Conservation (phyloP, 176 grass and related monocot genomes). For the Aegilops tauschii region DNA sequence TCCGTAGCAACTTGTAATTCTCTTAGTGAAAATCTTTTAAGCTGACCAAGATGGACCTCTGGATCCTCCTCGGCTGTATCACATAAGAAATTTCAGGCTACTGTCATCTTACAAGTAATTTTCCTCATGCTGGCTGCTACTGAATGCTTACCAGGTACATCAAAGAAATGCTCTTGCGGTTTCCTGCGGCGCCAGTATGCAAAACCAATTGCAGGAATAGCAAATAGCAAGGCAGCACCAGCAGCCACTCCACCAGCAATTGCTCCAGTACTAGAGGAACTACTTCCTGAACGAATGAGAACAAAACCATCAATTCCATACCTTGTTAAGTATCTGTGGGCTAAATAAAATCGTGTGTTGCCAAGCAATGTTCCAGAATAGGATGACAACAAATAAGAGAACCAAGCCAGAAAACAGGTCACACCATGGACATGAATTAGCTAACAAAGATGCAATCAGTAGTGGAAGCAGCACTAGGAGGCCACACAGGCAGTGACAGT, state of each 20-base stretch:
- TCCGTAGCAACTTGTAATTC: constrained; percentile 83
- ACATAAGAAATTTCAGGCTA: constrained; percentile 31
- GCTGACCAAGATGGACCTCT: constrained; percentile 83
- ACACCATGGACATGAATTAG: not conserved
- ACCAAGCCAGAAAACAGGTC: not conserved
- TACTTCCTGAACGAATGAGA: constrained; percentile 59
- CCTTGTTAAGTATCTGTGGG: not conserved
- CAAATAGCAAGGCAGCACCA: constrained; percentile 84
- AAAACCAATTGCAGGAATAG: constrained; percentile 79
- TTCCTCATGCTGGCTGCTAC: not conserved
- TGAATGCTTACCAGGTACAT: constrained; percentile 69
- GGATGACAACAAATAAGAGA: not conserved
- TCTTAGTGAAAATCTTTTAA: constrained; percentile 80
- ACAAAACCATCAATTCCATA: constrained; percentile 1
- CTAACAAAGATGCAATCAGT: not conserved
- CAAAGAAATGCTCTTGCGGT: constrained; percentile 86
- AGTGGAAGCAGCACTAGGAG: no score
- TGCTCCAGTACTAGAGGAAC: constrained; percentile 86
- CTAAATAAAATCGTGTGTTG: not conserved
- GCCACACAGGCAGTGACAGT: no score
- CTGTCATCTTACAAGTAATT: constrained; percentile 17
- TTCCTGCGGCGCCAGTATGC: constrained; percentile 76
- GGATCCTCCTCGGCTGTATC: constrained; percentile 80
- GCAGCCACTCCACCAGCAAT: constrained; percentile 88
- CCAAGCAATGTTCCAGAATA: not conserved